phyloP scores from a whole-genome alignment of 192 early-diverging fungal species.

The Podila horticola region DNA sequence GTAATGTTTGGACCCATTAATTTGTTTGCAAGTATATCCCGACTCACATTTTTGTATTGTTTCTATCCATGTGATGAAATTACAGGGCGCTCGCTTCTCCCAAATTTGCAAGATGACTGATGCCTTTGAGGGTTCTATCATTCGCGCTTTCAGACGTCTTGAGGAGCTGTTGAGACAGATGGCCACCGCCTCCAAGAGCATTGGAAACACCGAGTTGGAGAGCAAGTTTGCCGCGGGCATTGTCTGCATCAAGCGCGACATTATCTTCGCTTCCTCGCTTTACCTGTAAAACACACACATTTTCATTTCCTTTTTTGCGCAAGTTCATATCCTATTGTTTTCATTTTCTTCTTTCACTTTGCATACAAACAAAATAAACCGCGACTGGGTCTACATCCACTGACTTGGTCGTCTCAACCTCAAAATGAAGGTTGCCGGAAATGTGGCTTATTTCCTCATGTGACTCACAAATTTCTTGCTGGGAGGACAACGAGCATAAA shows the following conservation, averaged over 20 bases:
- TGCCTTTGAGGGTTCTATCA: conserved; percentile 94
- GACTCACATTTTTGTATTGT: neutral
- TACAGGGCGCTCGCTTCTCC: conserved; percentile 87
- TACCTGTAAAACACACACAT: conserved; percentile 71
- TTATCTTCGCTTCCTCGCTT: conserved; percentile 95
- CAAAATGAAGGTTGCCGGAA: too few relatives aligned
- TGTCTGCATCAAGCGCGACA: conserved; percentile 93
- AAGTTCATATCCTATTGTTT: neutral
- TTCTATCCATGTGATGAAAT: neutral
- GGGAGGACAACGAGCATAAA: too few relatives aligned
- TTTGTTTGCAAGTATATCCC: neutral
- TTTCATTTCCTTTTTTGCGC: neutral
- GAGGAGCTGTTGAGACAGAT: conserved; percentile 95
- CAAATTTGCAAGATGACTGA: conserved; percentile 97
- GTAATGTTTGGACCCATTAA: neutral
- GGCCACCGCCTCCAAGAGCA: conserved; percentile 89
- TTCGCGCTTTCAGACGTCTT: conserved; percentile 87
- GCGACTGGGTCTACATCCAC: too few relatives aligned
- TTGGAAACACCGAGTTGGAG: conserved; percentile 94
- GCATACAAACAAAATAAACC: too few relatives aligned
- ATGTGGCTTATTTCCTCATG: too few relatives aligned
- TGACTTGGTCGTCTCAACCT: too few relatives aligned
- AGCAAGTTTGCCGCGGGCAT: conserved; percentile 95
- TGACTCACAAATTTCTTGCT: too few relatives aligned
- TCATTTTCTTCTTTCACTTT: neutral